Conservation (phyloP, 768 basidiomycete genomes). For the Leccinellum luteum region DNA sequence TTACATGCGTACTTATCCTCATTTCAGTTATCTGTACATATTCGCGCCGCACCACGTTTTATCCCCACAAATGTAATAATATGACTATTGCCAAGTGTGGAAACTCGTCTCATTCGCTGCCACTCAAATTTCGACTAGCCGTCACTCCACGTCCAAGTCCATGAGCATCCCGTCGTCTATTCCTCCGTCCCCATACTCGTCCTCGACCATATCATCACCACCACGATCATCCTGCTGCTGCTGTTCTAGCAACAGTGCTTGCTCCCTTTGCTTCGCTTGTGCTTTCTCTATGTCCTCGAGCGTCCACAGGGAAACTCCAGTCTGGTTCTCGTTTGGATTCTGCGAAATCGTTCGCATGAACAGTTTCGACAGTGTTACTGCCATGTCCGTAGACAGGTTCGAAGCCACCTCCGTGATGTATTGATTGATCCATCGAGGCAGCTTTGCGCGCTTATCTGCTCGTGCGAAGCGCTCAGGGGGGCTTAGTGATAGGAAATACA, state of each 20-base stretch:
- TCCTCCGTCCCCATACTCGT: slow-evolving; percentile 67
- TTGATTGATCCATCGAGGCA: slow-evolving; percentile 98
- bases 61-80: slow-evolving; percentile 15
- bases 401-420: slow-evolving; percentile 98
- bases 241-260: slow-evolving; percentile 47
- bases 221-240: slow-evolving; percentile 17
- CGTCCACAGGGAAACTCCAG: slow-evolving; percentile 93
- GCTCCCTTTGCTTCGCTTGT: slow-evolving; percentile 76
- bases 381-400: slow-evolving; percentile 98
- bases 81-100: slow-evolving; percentile 1
- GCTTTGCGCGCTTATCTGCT: slow-evolving; percentile 89
- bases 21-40: slow-evolving; percentile 14
- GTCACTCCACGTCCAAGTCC: slow-evolving; percentile 45
- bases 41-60: neutral
- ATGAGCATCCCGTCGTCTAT: slow-evolving; percentile 61
- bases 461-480: slow-evolving; percentile 79
- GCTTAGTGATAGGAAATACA: neutral
- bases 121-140: neutral
- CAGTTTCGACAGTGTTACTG: slow-evolving; percentile 86
- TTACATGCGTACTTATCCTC: neutral
- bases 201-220: slow-evolving; percentile 39
- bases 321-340: slow-evolving; percentile 94
- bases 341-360: slow-evolving; percentile 99
- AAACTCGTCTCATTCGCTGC: neutral
- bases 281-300: slow-evolving; percentile 86